Evolutionary conservation across 2,329 filamentous ascomycete genomes (phyloP), one percentile per base, ranked within the genome.

Genomic region (Sporothrix inflata): DNA sequence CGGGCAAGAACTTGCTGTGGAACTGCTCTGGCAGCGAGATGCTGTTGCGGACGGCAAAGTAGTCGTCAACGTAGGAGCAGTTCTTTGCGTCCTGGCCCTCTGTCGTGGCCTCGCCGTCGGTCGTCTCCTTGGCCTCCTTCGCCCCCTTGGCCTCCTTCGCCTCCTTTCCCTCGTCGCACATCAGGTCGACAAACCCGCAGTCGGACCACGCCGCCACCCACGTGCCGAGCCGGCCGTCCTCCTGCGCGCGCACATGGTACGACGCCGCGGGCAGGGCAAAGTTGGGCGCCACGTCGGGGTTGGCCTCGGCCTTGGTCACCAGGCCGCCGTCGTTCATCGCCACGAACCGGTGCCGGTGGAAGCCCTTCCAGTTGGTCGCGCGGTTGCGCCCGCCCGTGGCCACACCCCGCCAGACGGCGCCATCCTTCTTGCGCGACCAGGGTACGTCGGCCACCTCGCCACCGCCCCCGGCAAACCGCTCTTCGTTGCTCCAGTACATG

Each of bases 281-380:
- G 78, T 90, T 90, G 72, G 84, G 78, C 0, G 86, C 81, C 4
- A 78, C 75, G 73, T 83, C 80, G 7, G 76, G 69, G 14, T 80
- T 81, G 2, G 80, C 76, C 75, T 90, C 86, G 2, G 86, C 86
- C 7, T 80, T 77, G 6, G 77, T 77, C 4, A 92, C 83, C 72
- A 84, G 85, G 8, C 90, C 91, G 12, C 84, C 86, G 76, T 94
- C 94, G 77, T 90, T 86, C 89, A 94, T 91, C 61, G 89, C 84
- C 1, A 93, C 86, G 77, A 94, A 92, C 1, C 92, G 90, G 77
- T 94, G 92, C 3, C 92, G 88, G 75, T 94, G 91, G 77, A 93
- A 94, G 0, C 89, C 87, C 12, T 84, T 87, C 92, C 92, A 94
- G 76, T 90, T 93, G 38, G 85, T 76, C 79, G 84, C 77, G 75